Base-by-base conservation (phyloP, 1,284 basidiomycete species). In the Coriolopsis trogii region DNA sequence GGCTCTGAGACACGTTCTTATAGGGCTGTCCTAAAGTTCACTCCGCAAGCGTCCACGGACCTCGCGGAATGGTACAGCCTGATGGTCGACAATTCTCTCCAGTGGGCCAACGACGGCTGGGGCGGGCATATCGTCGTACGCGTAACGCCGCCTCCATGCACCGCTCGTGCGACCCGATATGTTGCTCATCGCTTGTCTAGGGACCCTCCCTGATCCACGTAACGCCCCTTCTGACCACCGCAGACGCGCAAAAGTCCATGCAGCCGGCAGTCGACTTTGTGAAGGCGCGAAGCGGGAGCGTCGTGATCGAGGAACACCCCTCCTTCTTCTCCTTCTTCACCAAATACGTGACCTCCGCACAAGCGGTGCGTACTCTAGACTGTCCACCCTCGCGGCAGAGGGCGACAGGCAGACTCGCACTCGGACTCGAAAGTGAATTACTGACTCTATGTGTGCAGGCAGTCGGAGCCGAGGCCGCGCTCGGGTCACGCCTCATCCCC, bases 71-170 rank as follows among this genome's bases (percentile, higher is more conserved):
- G 64, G 56, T 66, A 62, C 47, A 38, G 44, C 12, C 63, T 76
- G 13, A 55, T 74, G 28, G 61, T 71, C 9, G 70, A 74, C 29
- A 68, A 73, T 57, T 61, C 70, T 1, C 57, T 70, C n/a, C 59
- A 63, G 48, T 78, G 75, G 76, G 73, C 72, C 7, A 60, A 73
- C 20, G 72, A 79, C 53, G 81, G 80, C 18, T 82, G 80, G 80
- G 80, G 81, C 34, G 79, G 78, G 5, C 73, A 75, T 49, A 70
- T 74, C 4, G 69, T 60, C 26, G 68, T 73, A 24, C 53, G 70
- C 46, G 4, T 8, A 10, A 4, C 25, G 18, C 24, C 25, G 21
- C n/a, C n/a, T 15, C 6, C 41, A 33, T 16, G 16, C 34, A 21
- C 10, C 31, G 13, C 23, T 31, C 6, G 7, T 6, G n/a, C 10